Evolutionary conservation across 208 protist species (phyloP).

Genomic region (Wallacemonas collosoma): DNA sequence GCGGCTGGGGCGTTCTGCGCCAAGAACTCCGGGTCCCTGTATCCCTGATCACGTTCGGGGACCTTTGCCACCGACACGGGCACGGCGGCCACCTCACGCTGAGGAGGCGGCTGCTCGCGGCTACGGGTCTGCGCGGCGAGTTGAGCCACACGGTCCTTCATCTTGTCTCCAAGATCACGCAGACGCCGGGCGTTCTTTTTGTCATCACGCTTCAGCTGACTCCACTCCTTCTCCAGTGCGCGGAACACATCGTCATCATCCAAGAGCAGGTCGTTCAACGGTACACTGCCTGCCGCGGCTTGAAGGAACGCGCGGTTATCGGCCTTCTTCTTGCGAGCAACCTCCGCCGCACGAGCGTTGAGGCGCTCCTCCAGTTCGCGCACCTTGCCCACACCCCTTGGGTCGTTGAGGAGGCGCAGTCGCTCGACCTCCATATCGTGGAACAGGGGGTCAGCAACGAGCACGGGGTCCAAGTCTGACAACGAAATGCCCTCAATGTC

Average conservation of each 20-base stretch:
- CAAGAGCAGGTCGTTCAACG: slow-evolving; percentile 26
- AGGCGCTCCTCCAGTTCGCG: slow-evolving; percentile 44
- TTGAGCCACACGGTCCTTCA: slow-evolving; percentile 37
- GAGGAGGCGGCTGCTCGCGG: not conserved
- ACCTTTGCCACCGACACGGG: not conserved
- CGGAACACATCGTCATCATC: slow-evolving; percentile 33
- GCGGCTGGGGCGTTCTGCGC: slow-evolving; percentile 64
- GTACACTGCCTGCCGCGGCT: slow-evolving; percentile 19
- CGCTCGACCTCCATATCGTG: slow-evolving; percentile 40
- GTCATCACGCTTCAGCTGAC: slow-evolving; percentile 19
- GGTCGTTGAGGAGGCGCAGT: slow-evolving; percentile 22
- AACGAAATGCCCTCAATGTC: slow-evolving; percentile 30
- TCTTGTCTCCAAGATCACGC: slow-evolving; percentile 37
- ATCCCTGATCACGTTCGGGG: slow-evolving; percentile 35
- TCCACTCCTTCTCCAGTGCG: slow-evolving; percentile 35
- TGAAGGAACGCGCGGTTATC: slow-evolving; percentile 31
- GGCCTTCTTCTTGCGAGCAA: slow-evolving; percentile 28
- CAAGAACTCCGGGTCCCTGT: slow-evolving; percentile 82
- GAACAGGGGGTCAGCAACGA: slow-evolving; percentile 36
- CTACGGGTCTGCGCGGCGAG: slow-evolving; percentile 30
- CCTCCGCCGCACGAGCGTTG: slow-evolving; percentile 29
- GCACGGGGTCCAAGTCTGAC: slow-evolving; percentile 20
- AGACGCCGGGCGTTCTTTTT: slow-evolving; percentile 30
- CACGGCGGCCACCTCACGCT: not conserved
- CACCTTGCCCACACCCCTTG: slow-evolving; percentile 26